Evolutionary conservation across 1,284 basidiomycete species (phyloP).

Genomic region (Irpex sp.): DNA sequence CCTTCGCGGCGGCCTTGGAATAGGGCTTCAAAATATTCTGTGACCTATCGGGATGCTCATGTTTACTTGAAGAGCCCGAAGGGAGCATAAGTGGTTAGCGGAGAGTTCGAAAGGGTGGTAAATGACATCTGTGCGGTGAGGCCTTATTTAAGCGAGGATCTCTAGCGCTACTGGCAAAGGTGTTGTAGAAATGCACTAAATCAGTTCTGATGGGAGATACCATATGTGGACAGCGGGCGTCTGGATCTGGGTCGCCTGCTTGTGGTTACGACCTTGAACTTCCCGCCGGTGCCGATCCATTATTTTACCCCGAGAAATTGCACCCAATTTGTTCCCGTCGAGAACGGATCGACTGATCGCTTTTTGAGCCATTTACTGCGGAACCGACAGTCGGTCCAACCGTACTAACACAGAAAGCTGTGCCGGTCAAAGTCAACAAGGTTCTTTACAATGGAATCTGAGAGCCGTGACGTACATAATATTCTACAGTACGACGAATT

Average conservation of each 20-base stretch:
- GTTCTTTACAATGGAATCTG: background rate
- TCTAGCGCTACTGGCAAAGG: background rate
- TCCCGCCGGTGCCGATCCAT: background rate
- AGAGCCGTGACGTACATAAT: background rate
- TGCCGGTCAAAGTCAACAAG: background rate
- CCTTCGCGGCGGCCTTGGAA: slow-evolving; percentile 16
- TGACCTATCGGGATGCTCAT: slow-evolving; percentile 17
- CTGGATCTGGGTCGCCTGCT: background rate
- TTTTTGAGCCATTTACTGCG: background rate
- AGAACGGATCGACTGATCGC: background rate
- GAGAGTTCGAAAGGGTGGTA: background rate
- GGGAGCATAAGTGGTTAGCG: slow-evolving; percentile 7
- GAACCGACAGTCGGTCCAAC: background rate
- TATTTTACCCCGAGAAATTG: background rate
- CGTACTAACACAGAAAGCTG: background rate
- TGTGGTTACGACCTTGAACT: background rate
- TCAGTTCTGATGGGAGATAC: background rate
- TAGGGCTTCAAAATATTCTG: slow-evolving; percentile 8
- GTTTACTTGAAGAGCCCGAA: slow-evolving; percentile 6
- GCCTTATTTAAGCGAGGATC: background rate
- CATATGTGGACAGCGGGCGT: background rate
- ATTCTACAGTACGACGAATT: background rate
- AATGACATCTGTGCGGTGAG: background rate
- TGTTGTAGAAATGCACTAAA: background rate
- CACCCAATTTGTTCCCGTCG: background rate